These are phyloP conservation scores for Apiotrichum laibachii DNA, from an alignment of 1,284 basidiomycete genomes.

Conservation along the genomic window DNA sequence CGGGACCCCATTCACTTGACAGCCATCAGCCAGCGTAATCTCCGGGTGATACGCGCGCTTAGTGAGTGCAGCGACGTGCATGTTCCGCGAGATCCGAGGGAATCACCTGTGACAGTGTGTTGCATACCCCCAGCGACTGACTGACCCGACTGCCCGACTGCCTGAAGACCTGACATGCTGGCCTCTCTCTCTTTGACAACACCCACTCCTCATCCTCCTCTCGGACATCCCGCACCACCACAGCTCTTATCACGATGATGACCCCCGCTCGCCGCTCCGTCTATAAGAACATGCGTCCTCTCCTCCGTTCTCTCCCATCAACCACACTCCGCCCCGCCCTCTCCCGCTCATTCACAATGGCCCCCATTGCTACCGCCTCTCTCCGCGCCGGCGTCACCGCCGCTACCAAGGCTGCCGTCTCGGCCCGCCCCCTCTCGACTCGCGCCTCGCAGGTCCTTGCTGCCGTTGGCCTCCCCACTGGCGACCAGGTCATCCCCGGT, in stretches of 20 bases:
- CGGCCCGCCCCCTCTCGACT: constrained; percentile 32
- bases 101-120: background rate
- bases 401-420: background rate
- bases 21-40: too few species aligned
- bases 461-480: constrained; percentile 34
- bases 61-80: background rate
- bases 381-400: background rate
- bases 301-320: background rate
- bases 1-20: too few species aligned
- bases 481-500: constrained; percentile 29
- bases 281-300: background rate
- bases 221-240: too few species aligned
- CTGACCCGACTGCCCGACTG: too few species aligned
- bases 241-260: too few species aligned
- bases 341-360: background rate
- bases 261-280: too few species aligned
- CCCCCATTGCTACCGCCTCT: constrained; percentile 8
- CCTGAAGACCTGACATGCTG: too few species aligned
- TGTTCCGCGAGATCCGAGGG: constrained; percentile 1
- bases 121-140: background rate
- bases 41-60: too few species aligned
- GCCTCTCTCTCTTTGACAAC: too few species aligned
- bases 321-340: background rate
- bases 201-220: too few species aligned
- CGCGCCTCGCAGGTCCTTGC: constrained; percentile 35